Conservation (phyloP, 768 basidiomycete species). For the Hypsizygus marmoreus region DNA sequence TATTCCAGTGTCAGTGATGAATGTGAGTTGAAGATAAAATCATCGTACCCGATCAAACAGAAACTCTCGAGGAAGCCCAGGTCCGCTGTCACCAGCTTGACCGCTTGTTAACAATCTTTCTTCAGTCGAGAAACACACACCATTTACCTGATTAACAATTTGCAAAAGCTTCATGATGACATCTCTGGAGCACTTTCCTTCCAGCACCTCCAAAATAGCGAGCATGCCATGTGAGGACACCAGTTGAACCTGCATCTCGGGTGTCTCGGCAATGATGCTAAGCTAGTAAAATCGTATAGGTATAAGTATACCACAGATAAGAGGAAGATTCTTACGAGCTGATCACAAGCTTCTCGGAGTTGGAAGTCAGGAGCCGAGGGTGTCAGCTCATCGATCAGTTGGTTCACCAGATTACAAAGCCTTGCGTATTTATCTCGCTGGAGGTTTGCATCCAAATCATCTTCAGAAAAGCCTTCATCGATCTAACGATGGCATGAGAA, state of each 20-base stretch:
- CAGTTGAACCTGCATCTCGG: conserved; percentile 86
- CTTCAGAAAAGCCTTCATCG: conserved; percentile 90
- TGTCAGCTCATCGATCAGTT: conserved; percentile 84
- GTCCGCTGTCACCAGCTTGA: conserved; percentile 67
- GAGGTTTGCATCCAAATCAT: conserved; percentile 89
- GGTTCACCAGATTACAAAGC: conserved; percentile 76
- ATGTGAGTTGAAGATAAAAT: not conserved
- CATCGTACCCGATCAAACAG: conserved; percentile 79
- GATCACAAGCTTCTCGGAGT: conserved; percentile 82
- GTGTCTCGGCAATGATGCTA: conserved; percentile 71
- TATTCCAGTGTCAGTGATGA: not conserved
- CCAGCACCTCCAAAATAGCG: conserved; percentile 90
- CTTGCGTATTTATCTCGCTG: conserved; percentile 93
- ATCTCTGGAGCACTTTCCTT: conserved; percentile 83
- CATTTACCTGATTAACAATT: conserved; percentile 82
- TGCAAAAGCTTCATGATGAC: conserved; percentile 83
- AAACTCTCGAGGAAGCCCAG: conserved; percentile 90
- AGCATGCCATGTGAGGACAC: conserved; percentile 95
- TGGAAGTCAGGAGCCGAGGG: conserved; percentile 82
- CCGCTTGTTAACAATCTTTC: not conserved
- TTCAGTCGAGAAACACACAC: not conserved
- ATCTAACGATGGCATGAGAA: conserved; percentile 50
- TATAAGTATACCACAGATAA: not conserved
- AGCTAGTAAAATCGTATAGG: conserved; percentile 47
- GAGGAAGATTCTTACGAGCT: conserved; percentile 61